phyloP scores from a whole-genome alignment of 2,329 filamentous ascomycete genomes.

The Coniella vitis region DNA sequence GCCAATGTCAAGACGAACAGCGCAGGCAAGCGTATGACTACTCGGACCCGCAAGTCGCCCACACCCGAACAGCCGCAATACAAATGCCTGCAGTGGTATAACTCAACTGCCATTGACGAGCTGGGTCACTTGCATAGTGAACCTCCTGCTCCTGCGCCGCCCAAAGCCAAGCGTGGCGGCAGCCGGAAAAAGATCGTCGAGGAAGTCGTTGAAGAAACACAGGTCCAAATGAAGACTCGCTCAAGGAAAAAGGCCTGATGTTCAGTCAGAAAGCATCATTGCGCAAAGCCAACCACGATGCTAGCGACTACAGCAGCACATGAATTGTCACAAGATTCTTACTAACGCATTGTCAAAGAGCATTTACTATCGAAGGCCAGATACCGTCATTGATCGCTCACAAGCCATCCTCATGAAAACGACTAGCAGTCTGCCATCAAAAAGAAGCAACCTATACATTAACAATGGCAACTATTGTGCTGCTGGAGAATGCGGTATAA shows the following conservation, averaged over 20 bases:
- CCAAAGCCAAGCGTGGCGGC: constrained; percentile 38
- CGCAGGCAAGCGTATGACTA: constrained; percentile 35
- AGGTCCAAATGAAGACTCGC: constrained; percentile 13
- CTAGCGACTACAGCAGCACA: background rate
- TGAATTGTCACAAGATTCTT: too few relatives aligned
- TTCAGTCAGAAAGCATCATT: background rate
- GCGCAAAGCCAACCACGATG: background rate
- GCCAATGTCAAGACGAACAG: constrained; percentile 15
- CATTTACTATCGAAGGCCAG: too few relatives aligned
- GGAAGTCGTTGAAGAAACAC: constrained; percentile 8
- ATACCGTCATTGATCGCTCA: too few relatives aligned
- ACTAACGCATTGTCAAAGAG: too few relatives aligned
- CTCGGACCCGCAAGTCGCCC: constrained; percentile 39
- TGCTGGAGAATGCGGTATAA: too few relatives aligned
- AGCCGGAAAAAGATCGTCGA: constrained; percentile 41
- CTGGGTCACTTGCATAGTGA: constrained; percentile 52
- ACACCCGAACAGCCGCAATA: constrained; percentile 39
- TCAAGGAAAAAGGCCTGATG: constrained; percentile 12
- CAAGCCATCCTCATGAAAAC: too few relatives aligned
- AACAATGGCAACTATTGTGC: too few relatives aligned
- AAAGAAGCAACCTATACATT: too few relatives aligned
- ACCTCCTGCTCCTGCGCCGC: constrained; percentile 43
- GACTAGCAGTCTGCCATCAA: too few relatives aligned
- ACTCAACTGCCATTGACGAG: constrained; percentile 50
- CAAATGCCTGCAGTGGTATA: constrained; percentile 48